Percentiles rank a stretch among this genome's conserved stretches.
Conservation (phyloP, 192 early-diverging fungal species). For the Backusella macrospora region DNA sequence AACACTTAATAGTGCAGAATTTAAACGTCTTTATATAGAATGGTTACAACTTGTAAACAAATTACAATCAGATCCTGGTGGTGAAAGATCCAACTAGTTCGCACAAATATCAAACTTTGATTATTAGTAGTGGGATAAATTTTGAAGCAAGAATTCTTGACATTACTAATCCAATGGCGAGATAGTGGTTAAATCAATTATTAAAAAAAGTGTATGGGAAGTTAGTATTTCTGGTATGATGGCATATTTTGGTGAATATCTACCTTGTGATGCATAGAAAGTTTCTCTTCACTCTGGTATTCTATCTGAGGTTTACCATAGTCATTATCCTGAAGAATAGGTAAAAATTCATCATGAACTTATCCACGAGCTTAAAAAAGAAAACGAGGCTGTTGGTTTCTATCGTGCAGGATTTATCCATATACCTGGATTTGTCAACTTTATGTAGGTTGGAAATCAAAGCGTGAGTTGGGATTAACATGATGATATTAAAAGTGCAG, state of each 20-base stretch:
- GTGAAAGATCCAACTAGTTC: conserved; percentile 20
- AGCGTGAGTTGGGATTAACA: conserved; percentile 45
- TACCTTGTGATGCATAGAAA: conserved; percentile 27
- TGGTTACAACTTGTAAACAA: conserved; percentile 32
- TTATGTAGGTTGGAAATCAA: conserved; percentile 45
- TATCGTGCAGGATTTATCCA: conserved; percentile 37
- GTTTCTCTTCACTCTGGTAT: conserved; percentile 25
- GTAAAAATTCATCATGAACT: conserved; percentile 36
- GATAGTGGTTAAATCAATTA: conserved; percentile 39
- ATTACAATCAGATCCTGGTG: neutral
- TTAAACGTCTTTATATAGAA: conserved; percentile 40
- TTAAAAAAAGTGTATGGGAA: conserved; percentile 36
- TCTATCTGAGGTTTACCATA: conserved; percentile 35
- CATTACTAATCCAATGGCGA: conserved; percentile 39
- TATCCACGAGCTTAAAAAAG: conserved; percentile 22
- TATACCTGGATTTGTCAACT: conserved; percentile 37
- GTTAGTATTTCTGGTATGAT: conserved; percentile 39
- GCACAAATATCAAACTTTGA: conserved; percentile 9
- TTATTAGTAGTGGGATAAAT: conserved; percentile 15
- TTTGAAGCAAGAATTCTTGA: conserved; percentile 41
- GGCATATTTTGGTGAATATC: conserved; percentile 43
- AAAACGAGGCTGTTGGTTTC: conserved; percentile 38
- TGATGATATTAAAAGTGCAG: conserved; percentile 46
- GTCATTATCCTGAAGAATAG: conserved; percentile 44
- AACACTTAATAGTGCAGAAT: conserved; percentile 16